These are phyloP conservation scores for Epithemia pelagica DNA, from an alignment of 108 stramenopile species.

Conservation along the genomic window DNA sequence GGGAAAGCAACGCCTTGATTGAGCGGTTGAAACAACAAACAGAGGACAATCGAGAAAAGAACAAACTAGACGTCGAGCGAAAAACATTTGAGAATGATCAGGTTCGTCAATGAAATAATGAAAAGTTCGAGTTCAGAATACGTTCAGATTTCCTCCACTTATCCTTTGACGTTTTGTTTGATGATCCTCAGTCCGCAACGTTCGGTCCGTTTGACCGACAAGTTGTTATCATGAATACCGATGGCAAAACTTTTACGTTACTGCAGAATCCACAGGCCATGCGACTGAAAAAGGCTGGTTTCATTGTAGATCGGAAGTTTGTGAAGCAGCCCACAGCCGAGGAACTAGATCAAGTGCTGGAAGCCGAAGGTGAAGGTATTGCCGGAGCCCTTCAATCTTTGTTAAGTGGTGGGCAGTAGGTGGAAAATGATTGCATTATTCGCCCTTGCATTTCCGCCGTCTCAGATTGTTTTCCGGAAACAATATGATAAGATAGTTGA, in stretches of 20 bases:
- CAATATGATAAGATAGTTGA: too few species aligned
- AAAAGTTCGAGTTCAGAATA: neutral
- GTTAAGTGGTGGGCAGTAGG: neutral
- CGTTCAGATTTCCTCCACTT: slow-evolving; percentile 1
- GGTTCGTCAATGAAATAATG: slow-evolving; percentile 20
- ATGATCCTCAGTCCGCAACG: slow-evolving; percentile 37
- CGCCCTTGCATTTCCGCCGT: too few species aligned
- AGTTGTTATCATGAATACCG: slow-evolving; percentile 70
- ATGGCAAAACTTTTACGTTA: slow-evolving; percentile 68
- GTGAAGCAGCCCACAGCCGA: slow-evolving; percentile 68
- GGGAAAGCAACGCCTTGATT: slow-evolving; percentile 63
- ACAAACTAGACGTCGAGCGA: slow-evolving; percentile 48
- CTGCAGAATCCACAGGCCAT: slow-evolving; percentile 72
- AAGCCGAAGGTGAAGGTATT: slow-evolving; percentile 20
- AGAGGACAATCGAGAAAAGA: slow-evolving; percentile 73
- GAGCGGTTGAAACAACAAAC: slow-evolving; percentile 56
- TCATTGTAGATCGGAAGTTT: slow-evolving; percentile 68
- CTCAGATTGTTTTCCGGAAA: too few species aligned
- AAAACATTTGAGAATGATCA: slow-evolving; percentile 74
- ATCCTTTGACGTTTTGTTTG: neutral
- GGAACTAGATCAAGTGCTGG: slow-evolving; percentile 55
- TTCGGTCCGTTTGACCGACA: slow-evolving; percentile 74
- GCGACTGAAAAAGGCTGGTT: slow-evolving; percentile 76
- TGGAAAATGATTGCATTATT: too few species aligned
- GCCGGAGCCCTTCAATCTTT: slow-evolving; percentile 17